Percentiles rank a stretch among this genome's conserved stretches.
Evolutionary conservation across 1,284 basidiomycete species (phyloP).

Genomic region (Earliella scabrosa): DNA sequence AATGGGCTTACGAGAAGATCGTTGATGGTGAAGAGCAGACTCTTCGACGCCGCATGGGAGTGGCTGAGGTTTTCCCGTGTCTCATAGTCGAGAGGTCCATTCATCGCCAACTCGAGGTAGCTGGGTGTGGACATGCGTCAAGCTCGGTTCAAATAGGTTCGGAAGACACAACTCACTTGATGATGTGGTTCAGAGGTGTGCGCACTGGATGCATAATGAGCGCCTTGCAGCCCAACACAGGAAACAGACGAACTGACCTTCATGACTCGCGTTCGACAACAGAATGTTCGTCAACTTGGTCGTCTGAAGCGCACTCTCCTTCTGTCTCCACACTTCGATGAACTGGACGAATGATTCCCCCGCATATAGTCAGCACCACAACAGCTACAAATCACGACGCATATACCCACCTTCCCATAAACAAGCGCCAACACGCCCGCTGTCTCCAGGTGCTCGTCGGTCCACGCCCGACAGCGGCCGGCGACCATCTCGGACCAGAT

Average conservation of each 20-base stretch:
- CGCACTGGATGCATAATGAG: conserved; percentile 49
- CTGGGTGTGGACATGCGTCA: no score
- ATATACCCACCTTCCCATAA: conserved; percentile 64
- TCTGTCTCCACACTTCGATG: conserved; percentile 89
- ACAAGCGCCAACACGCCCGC: conserved; percentile 86
- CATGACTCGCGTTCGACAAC: conserved; percentile 89
- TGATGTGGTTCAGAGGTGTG: conserved; percentile 78
- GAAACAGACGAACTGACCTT: conserved; percentile 52
- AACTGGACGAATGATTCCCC: conserved; percentile 56
- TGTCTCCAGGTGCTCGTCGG: conserved; percentile 88
- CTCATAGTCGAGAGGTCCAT: conserved; percentile 78
- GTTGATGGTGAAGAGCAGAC: conserved; percentile 83
- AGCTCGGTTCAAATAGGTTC: no score
- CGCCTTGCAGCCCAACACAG: not conserved
- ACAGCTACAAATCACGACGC: not conserved
- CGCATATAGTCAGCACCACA: not conserved
- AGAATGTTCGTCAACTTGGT: conserved; percentile 83
- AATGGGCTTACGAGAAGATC: conserved; percentile 63
- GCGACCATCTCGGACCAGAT: conserved; percentile 82
- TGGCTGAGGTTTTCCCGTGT: conserved; percentile 81
- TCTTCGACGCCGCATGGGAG: conserved; percentile 85
- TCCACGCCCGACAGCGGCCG: conserved; percentile 79
- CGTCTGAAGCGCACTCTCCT: conserved; percentile 77
- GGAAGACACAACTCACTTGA: conserved; percentile 50
- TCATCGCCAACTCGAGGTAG: conserved; percentile 85